Percentiles rank a stretch among this genome's conserved stretches.
phyloP scores from a whole-genome alignment of 331 rosid genomes.

The Quercus lobata region DNA sequence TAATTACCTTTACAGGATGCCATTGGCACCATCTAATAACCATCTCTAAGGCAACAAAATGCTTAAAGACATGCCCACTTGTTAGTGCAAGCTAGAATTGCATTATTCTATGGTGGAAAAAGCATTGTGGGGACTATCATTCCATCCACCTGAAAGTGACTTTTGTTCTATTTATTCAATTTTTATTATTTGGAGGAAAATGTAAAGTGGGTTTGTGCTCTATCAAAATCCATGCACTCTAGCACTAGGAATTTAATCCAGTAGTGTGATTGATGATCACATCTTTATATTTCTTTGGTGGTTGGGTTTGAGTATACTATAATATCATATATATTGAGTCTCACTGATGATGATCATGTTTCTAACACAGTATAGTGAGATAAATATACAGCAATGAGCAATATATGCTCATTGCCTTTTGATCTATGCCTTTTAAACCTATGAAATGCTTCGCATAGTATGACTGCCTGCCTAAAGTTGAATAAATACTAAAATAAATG shows the following conservation, averaged over 20 bases:
- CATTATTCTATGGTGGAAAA: constrained; percentile 56
- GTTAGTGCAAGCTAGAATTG: constrained; percentile 37
- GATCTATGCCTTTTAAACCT: neutral
- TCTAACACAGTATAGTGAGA: no score
- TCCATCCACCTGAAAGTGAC: constrained; percentile 31
- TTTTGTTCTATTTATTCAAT: neutral
- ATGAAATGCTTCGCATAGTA: neutral
- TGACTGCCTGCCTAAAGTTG: neutral
- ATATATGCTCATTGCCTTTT: neutral
- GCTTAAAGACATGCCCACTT: constrained; percentile 45
- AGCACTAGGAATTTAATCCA: neutral
- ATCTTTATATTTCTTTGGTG: neutral
- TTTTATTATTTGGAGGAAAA: neutral
- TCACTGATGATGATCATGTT: neutral
- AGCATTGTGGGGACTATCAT: constrained; percentile 50
- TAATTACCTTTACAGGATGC: constrained; percentile 58
- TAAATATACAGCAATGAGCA: no score
- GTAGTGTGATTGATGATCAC: neutral
- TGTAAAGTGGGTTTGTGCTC: neutral
- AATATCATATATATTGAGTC: no score
- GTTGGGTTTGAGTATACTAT: no score
- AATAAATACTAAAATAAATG: neutral
- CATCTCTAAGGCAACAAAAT: constrained; percentile 30
- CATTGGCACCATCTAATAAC: constrained; percentile 35
- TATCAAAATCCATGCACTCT: neutral